Conservation (phyloP, 2,329 filamentous ascomycete genomes). For the Aspergillus sergii region DNA sequence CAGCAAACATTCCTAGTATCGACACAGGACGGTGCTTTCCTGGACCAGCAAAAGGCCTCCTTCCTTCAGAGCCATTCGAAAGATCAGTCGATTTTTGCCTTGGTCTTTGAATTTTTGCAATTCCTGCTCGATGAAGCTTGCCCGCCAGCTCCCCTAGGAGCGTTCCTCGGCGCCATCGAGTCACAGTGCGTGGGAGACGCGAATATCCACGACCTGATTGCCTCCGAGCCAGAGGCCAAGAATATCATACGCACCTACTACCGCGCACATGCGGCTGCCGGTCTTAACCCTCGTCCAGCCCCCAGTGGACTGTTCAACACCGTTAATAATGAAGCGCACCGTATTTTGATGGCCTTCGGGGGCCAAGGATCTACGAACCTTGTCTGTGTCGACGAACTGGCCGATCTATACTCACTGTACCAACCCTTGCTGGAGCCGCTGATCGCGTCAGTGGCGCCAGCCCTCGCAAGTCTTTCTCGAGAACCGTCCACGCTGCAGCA, state of each 20-base stretch:
- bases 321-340: not conserved
- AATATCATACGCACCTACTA: not conserved
- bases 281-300: not conserved
- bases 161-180: not conserved
- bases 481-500: not conserved
- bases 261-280: not conserved
- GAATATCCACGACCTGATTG: not conserved
- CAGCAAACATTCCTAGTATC: not conserved
- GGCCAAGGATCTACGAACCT: constrained; percentile 1
- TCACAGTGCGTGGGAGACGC: not conserved
- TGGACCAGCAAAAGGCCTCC: not conserved
- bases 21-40: not conserved
- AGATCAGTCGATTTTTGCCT: not conserved
- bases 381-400: not conserved
- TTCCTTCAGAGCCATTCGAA: not conserved
- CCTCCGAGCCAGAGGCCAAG: not conserved
- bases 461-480: not conserved
- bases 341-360: not conserved
- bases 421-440: not conserved
- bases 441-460: not conserved
- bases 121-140: not conserved
- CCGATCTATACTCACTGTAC: constrained; percentile 2
- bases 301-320: not conserved
- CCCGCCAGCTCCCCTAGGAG: not conserved
- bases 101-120: not conserved